Evolutionary conservation across 192 early-diverging fungal species (phyloP), one percentile per base, ranked within the genome.

Genomic region (Coemansia reversa): DNA sequence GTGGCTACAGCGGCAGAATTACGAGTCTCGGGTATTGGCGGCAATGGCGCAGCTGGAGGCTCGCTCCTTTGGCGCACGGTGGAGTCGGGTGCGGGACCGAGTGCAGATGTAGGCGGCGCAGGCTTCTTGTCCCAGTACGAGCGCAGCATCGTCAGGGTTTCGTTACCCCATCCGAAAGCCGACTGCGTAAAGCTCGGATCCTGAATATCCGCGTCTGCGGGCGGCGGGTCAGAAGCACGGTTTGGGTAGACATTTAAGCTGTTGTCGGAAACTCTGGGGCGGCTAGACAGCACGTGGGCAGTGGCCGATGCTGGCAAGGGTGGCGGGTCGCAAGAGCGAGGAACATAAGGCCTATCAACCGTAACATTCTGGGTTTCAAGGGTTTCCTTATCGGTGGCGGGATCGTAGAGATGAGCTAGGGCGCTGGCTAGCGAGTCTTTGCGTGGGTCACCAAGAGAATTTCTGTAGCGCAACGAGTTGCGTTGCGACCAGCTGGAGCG

Each of bases 391-490:
- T 70, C 68, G 2, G 64, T 47, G 0, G 25, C 58, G 1, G 58
- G 51, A 50, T 79, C 76, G 12, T 79, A 79, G 54, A 79, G 53
- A 45, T 79, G 76, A 4, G 61, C 49, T 32, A 79, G 60, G 6
- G 71, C 76, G 23, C 76, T 71, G 19, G 76, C 76, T 16, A 79
- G 55, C 2, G 76, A 58, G 27, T 79, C 76, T 30, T 59, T 70
- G 24, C 54, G 30, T 2, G 76, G 67, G 25, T 79, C 67, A 12
- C 76, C 76, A 11, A 79, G 59, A 4, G 72, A 70, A 24, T 63
- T 55, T 27, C 71, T 63, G 67, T 79, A 79, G 22, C 72, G 63
- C 20, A 79, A 62, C 48, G 76, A 79, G 61, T 74, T 79, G 32
- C 72, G 67, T 5, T 62, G 72, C 28, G 76, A 61, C 76, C 76